Percentiles rank a stretch among this genome's conserved stretches.
These are phyloP conservation scores for Penicillium sp. DNA, from an alignment of 2,329 filamentous ascomycete genomes.

Conservation along the genomic window DNA sequence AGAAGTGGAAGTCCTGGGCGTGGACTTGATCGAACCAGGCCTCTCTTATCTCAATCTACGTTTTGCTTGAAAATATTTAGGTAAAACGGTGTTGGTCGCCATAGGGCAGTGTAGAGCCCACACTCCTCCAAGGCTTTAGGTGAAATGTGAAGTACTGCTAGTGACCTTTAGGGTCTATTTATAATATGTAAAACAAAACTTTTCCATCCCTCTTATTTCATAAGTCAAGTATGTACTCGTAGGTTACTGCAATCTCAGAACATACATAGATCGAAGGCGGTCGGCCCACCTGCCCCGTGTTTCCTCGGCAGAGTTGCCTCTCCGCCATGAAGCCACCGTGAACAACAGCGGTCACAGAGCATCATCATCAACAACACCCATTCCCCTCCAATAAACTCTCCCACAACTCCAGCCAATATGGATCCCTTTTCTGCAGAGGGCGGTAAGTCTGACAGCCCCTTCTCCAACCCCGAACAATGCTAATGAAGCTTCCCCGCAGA, in stretches of 20 bases:
- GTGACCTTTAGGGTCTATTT: too few species aligned
- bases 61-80: not conserved
- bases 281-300: slow-evolving; percentile 21
- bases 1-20: not conserved
- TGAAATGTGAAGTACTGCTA: too few species aligned
- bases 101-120: too few species aligned
- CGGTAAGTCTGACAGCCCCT: slow-evolving; percentile 42
- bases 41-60: not conserved
- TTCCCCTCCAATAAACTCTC: slow-evolving; percentile 8
- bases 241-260: not conserved
- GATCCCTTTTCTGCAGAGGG: slow-evolving; percentile 66
- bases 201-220: too few species aligned
- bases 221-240: not conserved
- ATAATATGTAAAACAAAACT: too few species aligned
- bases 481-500: slow-evolving; percentile 44
- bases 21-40: not conserved
- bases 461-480: not conserved
- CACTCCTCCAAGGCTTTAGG: too few species aligned
- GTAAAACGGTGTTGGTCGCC: too few species aligned
- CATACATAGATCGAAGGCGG: slow-evolving; percentile 18
- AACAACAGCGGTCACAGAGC: slow-evolving; percentile 19
- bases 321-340: slow-evolving; percentile 23
- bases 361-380: slow-evolving; percentile 22
- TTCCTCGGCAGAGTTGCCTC: slow-evolving; percentile 18
- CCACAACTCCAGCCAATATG: slow-evolving; percentile 42